Base-by-base conservation (phyloP, 371 early-diverging fungal genomes). In the Fennellomyces sp. region DNA sequence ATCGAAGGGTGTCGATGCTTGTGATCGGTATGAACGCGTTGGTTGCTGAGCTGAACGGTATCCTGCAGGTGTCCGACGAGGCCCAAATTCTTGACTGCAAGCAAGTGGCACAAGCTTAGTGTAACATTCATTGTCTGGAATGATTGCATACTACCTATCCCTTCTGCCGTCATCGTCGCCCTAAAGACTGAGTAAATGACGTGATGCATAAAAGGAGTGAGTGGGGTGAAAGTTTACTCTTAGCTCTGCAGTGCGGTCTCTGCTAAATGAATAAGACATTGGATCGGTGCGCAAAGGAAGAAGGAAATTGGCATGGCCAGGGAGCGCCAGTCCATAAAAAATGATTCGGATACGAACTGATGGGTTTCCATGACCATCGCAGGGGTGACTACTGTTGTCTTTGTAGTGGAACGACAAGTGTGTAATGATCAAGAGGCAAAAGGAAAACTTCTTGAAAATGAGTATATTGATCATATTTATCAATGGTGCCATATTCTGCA, bases 161-260 rank as follows among this genome's bases (percentile, higher is more conserved):
- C 48, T 28, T 28, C 25, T 23, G 36, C 25, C 19, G 3, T 45
- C 27, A 31, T 30, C 25, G 26, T 52, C 26, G 30, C 25, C 23
- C 7, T 47, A 15, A 28, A 23, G 25, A n/a, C 31, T 12, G 5
- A 10, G 7, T 12, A 31, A 25, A 25, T 19, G 23, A 39, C 3
- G 49, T 27, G 3, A 13, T 51, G 15, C 5, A 23, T 10, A 2
- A 25, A 25, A 54, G 47, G 17, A n/a, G 33, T 28, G 45, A 47
- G 21, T 5, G 52, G 47, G 31, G 28, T 15, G 12, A 29, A 23
- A 36, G 39, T 23, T 56, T 47, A 50, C 61, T 47, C 55, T 53
- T 6, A 61, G 31, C 27, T 61, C 61, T 19, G 61, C 61, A 1
- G 61, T 61, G 5, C 61, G 61, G 25, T 61, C 61, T 54, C 61